Conservation (phyloP, 1,139 yeast species). For the Kodamaea suecica region DNA sequence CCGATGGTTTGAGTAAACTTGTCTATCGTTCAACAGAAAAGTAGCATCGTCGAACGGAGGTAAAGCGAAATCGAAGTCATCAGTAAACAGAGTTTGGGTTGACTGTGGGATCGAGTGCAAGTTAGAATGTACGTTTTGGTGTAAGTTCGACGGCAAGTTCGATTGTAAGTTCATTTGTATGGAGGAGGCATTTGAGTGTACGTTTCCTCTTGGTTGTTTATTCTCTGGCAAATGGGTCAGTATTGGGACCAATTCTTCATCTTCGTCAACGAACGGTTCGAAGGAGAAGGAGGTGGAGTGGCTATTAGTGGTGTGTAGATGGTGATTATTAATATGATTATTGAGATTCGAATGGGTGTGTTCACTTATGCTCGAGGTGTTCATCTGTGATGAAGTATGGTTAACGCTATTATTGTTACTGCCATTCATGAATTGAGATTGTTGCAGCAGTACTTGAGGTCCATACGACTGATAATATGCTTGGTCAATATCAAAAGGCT, state of each 20-base stretch:
- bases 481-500: conserved; percentile 27
- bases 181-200: no score
- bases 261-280: background rate
- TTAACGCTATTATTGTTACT: no score
- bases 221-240: conserved; percentile 16
- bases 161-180: no score
- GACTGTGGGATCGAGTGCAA: no score
- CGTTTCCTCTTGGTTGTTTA: conserved; percentile 3
- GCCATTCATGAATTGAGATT: no score
- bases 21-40: background rate
- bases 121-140: no score
- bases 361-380: no score
- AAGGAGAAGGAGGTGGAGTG: background rate
- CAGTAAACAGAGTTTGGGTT: background rate
- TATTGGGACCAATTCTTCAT: conserved; percentile 24
- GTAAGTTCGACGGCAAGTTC: no score
- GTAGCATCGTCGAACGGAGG: background rate
- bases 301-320: background rate
- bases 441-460: no score
- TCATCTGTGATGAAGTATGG: no score
- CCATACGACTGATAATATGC: background rate
- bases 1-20: background rate
- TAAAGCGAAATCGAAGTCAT: background rate
- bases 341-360: no score
- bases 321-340: background rate